phyloP scores from a whole-genome alignment of 2,329 filamentous ascomycete species.

The Arthroderma sp. region DNA sequence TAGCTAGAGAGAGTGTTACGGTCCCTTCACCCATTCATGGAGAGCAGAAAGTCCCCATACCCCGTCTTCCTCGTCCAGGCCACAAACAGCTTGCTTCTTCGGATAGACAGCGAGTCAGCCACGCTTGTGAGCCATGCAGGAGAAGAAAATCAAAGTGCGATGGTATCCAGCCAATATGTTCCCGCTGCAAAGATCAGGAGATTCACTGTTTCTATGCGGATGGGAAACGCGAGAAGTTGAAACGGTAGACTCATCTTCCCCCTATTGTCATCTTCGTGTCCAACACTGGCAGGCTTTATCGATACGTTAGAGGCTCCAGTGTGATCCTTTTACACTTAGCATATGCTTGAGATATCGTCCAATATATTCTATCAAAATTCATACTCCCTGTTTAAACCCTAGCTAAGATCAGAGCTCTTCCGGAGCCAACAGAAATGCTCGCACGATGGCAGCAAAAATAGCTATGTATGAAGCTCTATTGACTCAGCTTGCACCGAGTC shows the following conservation, averaged over 20 bases:
- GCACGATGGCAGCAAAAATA: conserved; percentile 12
- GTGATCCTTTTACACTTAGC: too few species aligned
- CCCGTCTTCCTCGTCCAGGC: conserved; percentile 9
- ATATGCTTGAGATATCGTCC: too few species aligned
- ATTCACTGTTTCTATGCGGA: conserved; percentile 21
- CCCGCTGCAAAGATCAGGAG: conserved; percentile 19
- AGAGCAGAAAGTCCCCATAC: conserved; percentile 12
- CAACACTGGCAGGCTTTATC: not conserved
- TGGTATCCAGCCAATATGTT: conserved; percentile 20
- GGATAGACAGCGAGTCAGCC: conserved; percentile 12
- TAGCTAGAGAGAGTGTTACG: conserved; percentile 3
- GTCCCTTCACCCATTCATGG: conserved; percentile 1
- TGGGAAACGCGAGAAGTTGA: conserved; percentile 25
- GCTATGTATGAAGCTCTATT: conserved; percentile 11
- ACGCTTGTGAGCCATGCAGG: conserved; percentile 24
- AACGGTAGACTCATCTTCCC: conserved; percentile 4
- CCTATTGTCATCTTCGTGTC: not conserved
- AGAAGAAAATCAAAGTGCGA: conserved; percentile 26
- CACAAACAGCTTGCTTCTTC: conserved; percentile 3
- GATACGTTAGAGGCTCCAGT: too few species aligned
- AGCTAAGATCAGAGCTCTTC: too few species aligned
- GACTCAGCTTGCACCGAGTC: conserved; percentile 8
- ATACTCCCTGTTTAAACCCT: too few species aligned
- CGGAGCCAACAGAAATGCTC: conserved; percentile 6
- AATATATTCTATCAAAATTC: too few species aligned